Percentiles rank a stretch among this genome's conserved stretches.
phyloP scores from a whole-genome alignment of 2,329 filamentous ascomycete species.

The Emericellopsis cladophorae region DNA sequence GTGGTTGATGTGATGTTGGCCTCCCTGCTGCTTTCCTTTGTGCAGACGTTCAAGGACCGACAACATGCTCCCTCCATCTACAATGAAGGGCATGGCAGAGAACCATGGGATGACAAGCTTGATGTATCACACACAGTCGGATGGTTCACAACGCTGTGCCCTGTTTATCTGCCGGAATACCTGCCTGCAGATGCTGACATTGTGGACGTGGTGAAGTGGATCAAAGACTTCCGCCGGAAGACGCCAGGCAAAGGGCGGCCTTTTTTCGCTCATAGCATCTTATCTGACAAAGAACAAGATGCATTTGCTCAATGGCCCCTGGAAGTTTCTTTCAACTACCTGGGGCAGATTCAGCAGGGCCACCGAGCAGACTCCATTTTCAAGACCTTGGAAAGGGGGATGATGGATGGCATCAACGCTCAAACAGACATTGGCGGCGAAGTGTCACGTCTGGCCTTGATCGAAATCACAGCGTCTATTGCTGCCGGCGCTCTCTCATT shows the following conservation, averaged over 20 bases:
- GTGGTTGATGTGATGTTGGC: conserved; percentile 25
- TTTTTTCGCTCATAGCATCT: conserved; percentile 3
- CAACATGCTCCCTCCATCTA: conserved; percentile 19
- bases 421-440: conserved; percentile 2
- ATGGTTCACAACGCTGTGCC: conserved; percentile 29
- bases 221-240: conserved; percentile 10
- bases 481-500: conserved; percentile 1
- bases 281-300: conserved; percentile 11
- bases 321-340: conserved; percentile 4
- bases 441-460: conserved; percentile 2
- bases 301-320: conserved; percentile 14
- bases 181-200: conserved; percentile 5
- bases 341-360: conserved; percentile 2
- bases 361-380: conserved; percentile 2
- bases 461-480: conserved; percentile 3
- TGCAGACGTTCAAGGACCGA: conserved; percentile 17
- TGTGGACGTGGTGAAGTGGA: conserved; percentile 6
- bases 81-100: conserved; percentile 27
- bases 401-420: conserved; percentile 6
- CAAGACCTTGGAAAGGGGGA: conserved; percentile 11
- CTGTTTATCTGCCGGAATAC: conserved; percentile 5
- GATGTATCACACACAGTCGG: conserved; percentile 27
- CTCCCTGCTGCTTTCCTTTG: conserved; percentile 19
- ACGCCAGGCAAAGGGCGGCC: conserved; percentile 9
- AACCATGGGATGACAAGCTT: conserved; percentile 13